Evolutionary conservation across 495 filamentous ascomycete species (phyloP).

Genomic region (Penicillium bovifimosum): DNA sequence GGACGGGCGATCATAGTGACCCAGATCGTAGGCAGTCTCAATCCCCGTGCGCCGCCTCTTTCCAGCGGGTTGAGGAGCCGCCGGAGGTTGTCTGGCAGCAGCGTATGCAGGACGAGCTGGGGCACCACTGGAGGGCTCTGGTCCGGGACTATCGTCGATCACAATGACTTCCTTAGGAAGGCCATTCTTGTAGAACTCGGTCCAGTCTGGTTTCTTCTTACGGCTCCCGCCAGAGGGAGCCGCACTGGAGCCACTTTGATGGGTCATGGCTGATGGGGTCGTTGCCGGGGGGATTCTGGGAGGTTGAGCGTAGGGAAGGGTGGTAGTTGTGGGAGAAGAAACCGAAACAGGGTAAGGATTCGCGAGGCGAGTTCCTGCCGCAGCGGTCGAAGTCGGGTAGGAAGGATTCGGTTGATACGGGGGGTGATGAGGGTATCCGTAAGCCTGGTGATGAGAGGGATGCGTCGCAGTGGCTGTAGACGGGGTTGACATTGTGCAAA

Average conservation of each 20-base stretch:
- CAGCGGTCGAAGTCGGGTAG: conserved; percentile 49
- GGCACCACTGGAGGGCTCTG: conserved; percentile 43
- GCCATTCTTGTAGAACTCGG: conserved; percentile 87
- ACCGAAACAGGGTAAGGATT: conserved; percentile 45
- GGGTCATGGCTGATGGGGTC: conserved; percentile 31
- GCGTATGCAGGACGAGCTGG: conserved; percentile 22
- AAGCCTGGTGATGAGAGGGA: conserved; percentile 64
- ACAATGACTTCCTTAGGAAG: conserved; percentile 90
- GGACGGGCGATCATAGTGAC: conserved; percentile 54
- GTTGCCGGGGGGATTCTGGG: conserved; percentile 31
- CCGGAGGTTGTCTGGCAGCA: conserved; percentile 11
- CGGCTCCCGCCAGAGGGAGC: conserved; percentile 52
- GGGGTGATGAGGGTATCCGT: conserved; percentile 63
- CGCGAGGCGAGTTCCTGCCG: conserved; percentile 47
- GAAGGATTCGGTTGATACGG: conserved; percentile 48
- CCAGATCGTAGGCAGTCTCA: conserved; percentile 58
- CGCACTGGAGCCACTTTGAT: conserved; percentile 26
- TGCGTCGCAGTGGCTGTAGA: conserved; percentile 75
- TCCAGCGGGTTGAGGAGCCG: conserved; percentile 47
- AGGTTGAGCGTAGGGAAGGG: conserved; percentile 34
- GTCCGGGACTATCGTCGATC: conserved; percentile 84
- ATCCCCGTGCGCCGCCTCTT: conserved; percentile 62
- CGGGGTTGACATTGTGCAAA: conserved; percentile 71
- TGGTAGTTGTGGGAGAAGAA: conserved; percentile 39
- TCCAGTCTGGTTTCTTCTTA: conserved; percentile 70